These are phyloP conservation scores for Mortierella sp. DNA, from an alignment of 371 early-diverging fungal species.

Conservation along the genomic window DNA sequence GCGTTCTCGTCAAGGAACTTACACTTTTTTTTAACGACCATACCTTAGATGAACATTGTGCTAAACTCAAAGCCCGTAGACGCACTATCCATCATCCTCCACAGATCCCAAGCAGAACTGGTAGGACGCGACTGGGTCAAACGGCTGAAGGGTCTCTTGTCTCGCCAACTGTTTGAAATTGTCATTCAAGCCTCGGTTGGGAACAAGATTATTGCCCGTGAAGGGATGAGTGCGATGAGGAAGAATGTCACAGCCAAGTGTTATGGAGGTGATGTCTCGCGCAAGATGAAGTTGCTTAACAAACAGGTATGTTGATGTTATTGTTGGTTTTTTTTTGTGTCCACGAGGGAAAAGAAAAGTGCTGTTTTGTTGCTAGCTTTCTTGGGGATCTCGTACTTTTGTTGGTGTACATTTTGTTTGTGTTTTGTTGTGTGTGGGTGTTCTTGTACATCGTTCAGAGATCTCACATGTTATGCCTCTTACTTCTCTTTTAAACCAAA, in stretches of 20 bases:
- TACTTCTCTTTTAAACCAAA: background rate
- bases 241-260: conserved; percentile 97
- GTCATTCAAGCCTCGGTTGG: conserved; percentile 92
- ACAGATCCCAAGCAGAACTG: conserved; percentile 78
- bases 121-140: conserved; percentile 89
- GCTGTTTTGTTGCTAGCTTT: background rate
- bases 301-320: conserved; percentile 65
- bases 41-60: conserved; percentile 84
- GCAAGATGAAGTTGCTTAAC: conserved; percentile 93
- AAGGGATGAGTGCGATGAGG: conserved; percentile 86
- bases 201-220: conserved; percentile 89
- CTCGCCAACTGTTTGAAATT: conserved; percentile 93
- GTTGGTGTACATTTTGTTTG: background rate
- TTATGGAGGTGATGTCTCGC: conserved; percentile 95
- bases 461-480: background rate
- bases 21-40: background rate
- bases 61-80: conserved; percentile 95
- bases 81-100: conserved; percentile 92
- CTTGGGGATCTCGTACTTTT: background rate
- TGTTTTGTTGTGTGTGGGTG: background rate
- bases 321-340: background rate
- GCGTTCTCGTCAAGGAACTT: background rate
- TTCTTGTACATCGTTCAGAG: background rate
- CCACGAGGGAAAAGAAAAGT: background rate
- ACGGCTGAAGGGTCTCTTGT: conserved; percentile 79